phyloP scores from a whole-genome alignment of 1,284 basidiomycete genomes.

The Marasmius sp. region DNA sequence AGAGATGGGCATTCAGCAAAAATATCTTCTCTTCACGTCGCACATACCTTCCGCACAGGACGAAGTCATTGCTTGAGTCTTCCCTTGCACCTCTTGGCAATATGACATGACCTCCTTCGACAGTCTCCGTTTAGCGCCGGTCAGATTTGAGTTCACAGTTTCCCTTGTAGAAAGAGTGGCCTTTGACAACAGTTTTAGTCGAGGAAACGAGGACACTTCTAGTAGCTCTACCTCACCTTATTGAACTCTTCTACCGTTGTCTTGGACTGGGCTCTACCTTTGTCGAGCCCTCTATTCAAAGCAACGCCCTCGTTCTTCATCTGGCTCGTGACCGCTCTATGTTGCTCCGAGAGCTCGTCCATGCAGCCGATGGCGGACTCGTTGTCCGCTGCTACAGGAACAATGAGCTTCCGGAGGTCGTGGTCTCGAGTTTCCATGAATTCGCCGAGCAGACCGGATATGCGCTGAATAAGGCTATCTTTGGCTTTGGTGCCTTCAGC shows the following conservation, averaged over 20 bases:
- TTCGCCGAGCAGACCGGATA: constrained; percentile 69
- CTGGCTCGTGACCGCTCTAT: constrained; percentile 45
- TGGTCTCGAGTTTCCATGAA: constrained; percentile 72
- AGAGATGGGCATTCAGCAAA: constrained; percentile 4
- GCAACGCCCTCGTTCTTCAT: constrained; percentile 40
- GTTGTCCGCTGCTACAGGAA: constrained; percentile 56
- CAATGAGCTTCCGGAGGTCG: constrained; percentile 63
- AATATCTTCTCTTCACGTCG: neutral
- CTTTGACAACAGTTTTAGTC: constrained; percentile 30
- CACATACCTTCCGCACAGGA: constrained; percentile 49
- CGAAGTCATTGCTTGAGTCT: constrained; percentile 42
- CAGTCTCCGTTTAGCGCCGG: constrained; percentile 44
- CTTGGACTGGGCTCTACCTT: constrained; percentile 51
- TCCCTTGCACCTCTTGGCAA: constrained; percentile 51
- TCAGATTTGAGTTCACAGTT: constrained; percentile 43
- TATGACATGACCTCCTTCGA: constrained; percentile 51
- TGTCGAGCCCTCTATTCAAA: constrained; percentile 42
- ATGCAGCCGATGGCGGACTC: constrained; percentile 52
- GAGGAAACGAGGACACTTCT: neutral
- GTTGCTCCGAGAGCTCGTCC: constrained; percentile 45
- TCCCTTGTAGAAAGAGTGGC: constrained; percentile 38
- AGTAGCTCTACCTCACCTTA: neutral
- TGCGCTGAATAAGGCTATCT: constrained; percentile 69
- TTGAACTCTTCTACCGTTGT: constrained; percentile 43
- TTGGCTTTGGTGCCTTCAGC: constrained; percentile 64